These are phyloP conservation scores for Ceratobasidium sp. DNA, from an alignment of 1,284 basidiomycete genomes.

Conservation along the genomic window DNA sequence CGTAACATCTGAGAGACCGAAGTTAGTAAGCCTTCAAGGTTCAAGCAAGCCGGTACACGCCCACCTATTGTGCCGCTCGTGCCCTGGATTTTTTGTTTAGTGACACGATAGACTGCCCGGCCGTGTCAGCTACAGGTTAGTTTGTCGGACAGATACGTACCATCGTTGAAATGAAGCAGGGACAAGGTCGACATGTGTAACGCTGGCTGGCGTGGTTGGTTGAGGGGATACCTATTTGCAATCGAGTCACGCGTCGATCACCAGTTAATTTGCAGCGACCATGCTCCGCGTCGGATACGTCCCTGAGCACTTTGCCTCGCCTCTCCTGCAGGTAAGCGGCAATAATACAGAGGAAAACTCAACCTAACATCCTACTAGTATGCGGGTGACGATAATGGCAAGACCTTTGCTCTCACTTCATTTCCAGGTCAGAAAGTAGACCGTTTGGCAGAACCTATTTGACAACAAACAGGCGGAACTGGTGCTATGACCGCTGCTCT, in stretches of 20 bases:
- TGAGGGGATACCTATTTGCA: constrained; percentile 1
- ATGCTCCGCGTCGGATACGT: constrained; percentile 60
- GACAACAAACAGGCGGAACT: constrained; percentile 70
- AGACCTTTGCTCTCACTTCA: constrained; percentile 83
- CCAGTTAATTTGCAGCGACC: neutral
- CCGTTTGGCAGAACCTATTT: neutral
- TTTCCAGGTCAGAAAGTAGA: constrained; percentile 73
- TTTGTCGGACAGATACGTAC: constrained; percentile 20
- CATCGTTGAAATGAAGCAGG: constrained; percentile 48
- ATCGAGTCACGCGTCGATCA: neutral
- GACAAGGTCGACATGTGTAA: constrained; percentile 25
- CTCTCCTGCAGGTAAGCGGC: constrained; percentile 60
- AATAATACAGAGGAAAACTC: constrained; percentile 43
- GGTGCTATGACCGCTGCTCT: constrained; percentile 87
- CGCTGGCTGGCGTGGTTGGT: constrained; percentile 1
- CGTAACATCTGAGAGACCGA: constrained; percentile 59
- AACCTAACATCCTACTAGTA: constrained; percentile 55
- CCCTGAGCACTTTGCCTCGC: constrained; percentile 89
- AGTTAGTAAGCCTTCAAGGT: neutral
- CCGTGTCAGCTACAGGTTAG: neutral
- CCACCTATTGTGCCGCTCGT: constrained; percentile 64
- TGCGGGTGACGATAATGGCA: constrained; percentile 65
- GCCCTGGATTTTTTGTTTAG: constrained; percentile 67
- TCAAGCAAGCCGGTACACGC: neutral
- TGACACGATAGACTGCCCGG: constrained; percentile 66